Evolutionary conservation across 805 yeast species (phyloP), one percentile per base, ranked within the genome.

Genomic region (Ogataea degrootiae): DNA sequence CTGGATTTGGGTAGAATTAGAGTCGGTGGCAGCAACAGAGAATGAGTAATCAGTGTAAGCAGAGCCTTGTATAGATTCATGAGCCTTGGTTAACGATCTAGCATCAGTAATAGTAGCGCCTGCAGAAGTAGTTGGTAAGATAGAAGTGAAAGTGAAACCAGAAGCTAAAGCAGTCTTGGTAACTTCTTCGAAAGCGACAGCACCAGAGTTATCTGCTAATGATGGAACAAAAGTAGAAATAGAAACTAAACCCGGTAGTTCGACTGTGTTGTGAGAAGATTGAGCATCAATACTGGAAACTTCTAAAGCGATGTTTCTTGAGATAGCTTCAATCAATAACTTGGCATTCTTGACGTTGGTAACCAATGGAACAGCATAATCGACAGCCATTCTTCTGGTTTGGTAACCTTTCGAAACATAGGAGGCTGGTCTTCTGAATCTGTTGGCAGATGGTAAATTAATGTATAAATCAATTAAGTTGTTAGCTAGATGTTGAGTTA

Each of bases 301-400:
- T 21, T 84, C 86, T 56, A 90, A 72, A n/a, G 74, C 52, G 54
- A 75, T 71, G 61, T 82, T 73, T 73, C 94, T 77, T 37, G 92
- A 77, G 55, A 90, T 69, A n/a, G 99, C 98, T 73, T 94, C 98
- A 56, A 94, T 83, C 70, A 94, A 76, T 57, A 94, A 75, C 72
- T 94, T 94, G 53, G 99, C 99, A 76, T 91, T 85, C 73, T 94
- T 94, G 57, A 94, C 98, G 65, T 94, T 94, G 55, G 99, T 94
- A 43, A 94, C 96, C 67, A 94, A 77, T 44, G 99, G 99, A 65
- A 94, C 90, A 44, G 97, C 91, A 68, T 87, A 95, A 72, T 94
- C 99, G 56, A 94, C 97, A 58, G 99, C 99, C 98, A 94, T 87
- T 77, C 99, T 94, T 79, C 99, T 95, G 41, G 98, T 88, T 70